Evolutionary conservation across 2,329 filamentous ascomycete genomes (phyloP), one percentile per base, ranked within the genome.

Genomic region (Tothia fuscella): DNA sequence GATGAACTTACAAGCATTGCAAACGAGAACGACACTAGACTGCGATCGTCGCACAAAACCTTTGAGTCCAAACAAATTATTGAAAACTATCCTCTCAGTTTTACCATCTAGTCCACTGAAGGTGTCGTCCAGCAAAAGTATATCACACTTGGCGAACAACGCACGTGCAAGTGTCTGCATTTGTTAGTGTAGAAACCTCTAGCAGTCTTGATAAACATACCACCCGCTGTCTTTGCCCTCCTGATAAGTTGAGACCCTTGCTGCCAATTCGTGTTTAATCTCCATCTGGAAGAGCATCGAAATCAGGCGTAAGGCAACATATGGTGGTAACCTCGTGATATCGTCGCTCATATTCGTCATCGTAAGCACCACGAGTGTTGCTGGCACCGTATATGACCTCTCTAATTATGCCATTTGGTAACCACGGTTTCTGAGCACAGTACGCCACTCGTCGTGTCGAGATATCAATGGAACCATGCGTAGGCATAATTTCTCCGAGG

Each of bases 341-440:
- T 26, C 37, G 30, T 10, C 3, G 5, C 16, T 5, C 13, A 31
- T 40, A 4, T 20, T n/a, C 28, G n/a, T 17, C 16, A 29, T 25
- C 22, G 10, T 29, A 10, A 14, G 26, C 13, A 29, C 26, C 26
- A 29, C 10, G 14, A 29, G 14, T 10, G 26, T 14, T 10, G 26
- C n/a, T n/a, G n/a, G n/a, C 22, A 14, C 37, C 37, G 12, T 21
- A 16, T 12, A 40, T 22, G 30, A 16, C 19, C 5, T 40, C 37
- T 16, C 28, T 21, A 16, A 40, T 17, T 17, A 26, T 28, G 5
- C 37, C 37, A 29, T 20, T 40, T 30, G 37, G 37, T 10, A 55
- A 34, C 53, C 53, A 55, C 1, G 53, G 50, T 4, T 24, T 44
- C 32, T 54, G 50, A 4, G 38, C 32, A 32, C 51, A 53, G 35